phyloP scores from a whole-genome alignment of 768 basidiomycete genomes.

The Artomyces pyxidatus region DNA sequence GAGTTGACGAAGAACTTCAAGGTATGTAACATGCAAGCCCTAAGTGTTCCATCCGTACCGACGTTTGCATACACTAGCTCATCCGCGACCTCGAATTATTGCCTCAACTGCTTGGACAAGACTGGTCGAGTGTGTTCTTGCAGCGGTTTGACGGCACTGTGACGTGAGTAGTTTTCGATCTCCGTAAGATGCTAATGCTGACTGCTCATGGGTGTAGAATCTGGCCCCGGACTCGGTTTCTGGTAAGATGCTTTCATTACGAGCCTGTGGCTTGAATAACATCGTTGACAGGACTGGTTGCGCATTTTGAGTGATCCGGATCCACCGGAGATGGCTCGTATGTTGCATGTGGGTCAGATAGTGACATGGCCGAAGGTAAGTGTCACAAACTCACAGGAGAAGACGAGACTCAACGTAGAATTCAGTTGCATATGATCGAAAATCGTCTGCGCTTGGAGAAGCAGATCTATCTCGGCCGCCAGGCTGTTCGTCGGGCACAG shows the following conservation, averaged over 20 bases:
- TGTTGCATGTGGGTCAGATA: constrained; percentile 79
- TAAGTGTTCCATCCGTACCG: too few relatives aligned
- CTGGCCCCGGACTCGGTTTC: constrained; percentile 76
- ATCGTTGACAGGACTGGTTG: constrained; percentile 11
- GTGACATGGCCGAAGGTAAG: constrained; percentile 97
- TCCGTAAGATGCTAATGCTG: not conserved
- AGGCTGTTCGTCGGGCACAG: constrained; percentile 51
- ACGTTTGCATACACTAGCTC: constrained; percentile 34
- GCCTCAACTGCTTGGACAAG: constrained; percentile 87
- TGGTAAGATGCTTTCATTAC: constrained; percentile 35
- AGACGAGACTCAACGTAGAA: too few relatives aligned
- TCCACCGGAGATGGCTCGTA: constrained; percentile 67
- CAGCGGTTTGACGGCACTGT: constrained; percentile 88
- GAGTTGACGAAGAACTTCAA: constrained; percentile 97
- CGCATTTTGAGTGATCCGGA: constrained; percentile 77
- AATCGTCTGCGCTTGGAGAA: constrained; percentile 84
- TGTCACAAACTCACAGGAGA: not conserved
- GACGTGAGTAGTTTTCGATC: constrained; percentile 46
- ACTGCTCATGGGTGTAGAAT: constrained; percentile 38
- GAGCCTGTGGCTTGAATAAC: constrained; percentile 4
- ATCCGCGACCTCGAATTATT: constrained; percentile 95
- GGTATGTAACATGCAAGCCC: too few relatives aligned
- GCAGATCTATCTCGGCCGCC: constrained; percentile 73
- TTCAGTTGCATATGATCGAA: constrained; percentile 90
- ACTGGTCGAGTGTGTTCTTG: constrained; percentile 95